Percentiles rank a stretch among this genome's conserved stretches.
Conservation (phyloP, 2,329 filamentous ascomycete genomes). For the Fusarium nisikadoi region DNA sequence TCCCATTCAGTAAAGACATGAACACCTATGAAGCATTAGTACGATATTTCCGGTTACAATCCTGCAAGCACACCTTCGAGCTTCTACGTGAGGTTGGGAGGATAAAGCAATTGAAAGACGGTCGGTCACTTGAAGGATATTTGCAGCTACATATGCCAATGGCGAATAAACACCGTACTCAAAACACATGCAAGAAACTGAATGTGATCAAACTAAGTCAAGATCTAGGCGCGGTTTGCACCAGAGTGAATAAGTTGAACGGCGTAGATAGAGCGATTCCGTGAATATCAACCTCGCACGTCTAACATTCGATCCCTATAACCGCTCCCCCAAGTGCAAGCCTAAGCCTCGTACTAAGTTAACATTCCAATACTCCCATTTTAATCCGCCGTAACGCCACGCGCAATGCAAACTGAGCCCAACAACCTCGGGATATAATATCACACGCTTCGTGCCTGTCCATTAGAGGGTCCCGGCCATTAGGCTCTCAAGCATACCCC, state of each 20-base stretch:
- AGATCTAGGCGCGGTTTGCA: slow-evolving; percentile 10
- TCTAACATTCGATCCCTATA: background rate
- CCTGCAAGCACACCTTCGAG: slow-evolving; percentile 62
- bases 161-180: background rate
- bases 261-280: background rate
- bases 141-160: background rate
- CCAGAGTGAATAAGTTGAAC: background rate
- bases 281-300: background rate
- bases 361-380: slow-evolving; percentile 39
- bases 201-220: slow-evolving; percentile 14
- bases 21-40: slow-evolving; percentile 26
- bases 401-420: slow-evolving; percentile 45
- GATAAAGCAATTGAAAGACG: background rate
- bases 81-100: slow-evolving; percentile 55
- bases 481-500: slow-evolving; percentile 84
- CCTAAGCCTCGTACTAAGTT: slow-evolving; percentile 32
- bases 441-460: slow-evolving; percentile 12
- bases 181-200: background rate
- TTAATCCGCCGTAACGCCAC: slow-evolving; percentile 44
- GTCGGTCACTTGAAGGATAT: background rate
- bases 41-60: background rate
- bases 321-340: slow-evolving; percentile 16
- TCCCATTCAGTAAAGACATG: slow-evolving; percentile 24
- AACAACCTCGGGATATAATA: slow-evolving; percentile 38
- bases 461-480: slow-evolving; percentile 54